Percentiles rank a stretch among this genome's conserved stretches.
Evolutionary conservation across 768 basidiomycete species (phyloP).

Genomic region (Boletus bicolor): DNA sequence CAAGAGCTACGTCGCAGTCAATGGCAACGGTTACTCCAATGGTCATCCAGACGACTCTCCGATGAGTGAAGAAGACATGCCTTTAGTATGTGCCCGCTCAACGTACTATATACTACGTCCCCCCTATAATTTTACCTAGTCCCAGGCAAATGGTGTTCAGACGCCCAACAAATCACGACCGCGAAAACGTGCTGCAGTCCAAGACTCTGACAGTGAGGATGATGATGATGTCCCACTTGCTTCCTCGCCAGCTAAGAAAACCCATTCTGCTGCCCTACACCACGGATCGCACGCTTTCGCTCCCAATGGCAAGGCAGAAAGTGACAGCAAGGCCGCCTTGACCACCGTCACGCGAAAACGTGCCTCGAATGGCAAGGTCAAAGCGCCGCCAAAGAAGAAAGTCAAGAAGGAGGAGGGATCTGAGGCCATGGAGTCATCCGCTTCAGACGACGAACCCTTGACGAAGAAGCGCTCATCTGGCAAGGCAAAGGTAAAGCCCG

Average conservation of each 20-base stretch:
- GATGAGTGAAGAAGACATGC: constrained; percentile 71
- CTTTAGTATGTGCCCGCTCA: constrained; percentile 50
- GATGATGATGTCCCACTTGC: constrained; percentile 67
- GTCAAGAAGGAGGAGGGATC: constrained; percentile 47
- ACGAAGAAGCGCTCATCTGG: constrained; percentile 22
- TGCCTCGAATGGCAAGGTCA: constrained; percentile 43
- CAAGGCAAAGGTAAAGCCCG: constrained; percentile 43
- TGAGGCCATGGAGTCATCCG: constrained; percentile 16
- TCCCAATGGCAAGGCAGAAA: constrained; percentile 41
- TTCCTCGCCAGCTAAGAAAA: constrained; percentile 63
- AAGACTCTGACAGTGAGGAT: constrained; percentile 60
- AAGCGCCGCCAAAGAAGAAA: constrained; percentile 64
- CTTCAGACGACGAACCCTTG: constrained; percentile 36
- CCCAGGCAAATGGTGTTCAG: constrained; percentile 53
- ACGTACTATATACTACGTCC: constrained; percentile 1
- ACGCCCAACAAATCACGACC: constrained; percentile 28
- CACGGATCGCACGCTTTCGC: constrained; percentile 39
- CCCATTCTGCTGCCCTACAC: constrained; percentile 36
- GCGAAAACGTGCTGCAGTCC: constrained; percentile 55
- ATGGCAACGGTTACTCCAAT: constrained; percentile 41
- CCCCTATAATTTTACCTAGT: constrained; percentile 39
- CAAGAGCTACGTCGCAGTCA: constrained; percentile 44
- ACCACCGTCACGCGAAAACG: constrained; percentile 45
- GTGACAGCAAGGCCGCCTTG: constrained; percentile 42
- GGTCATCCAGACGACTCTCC: constrained; percentile 40